Base-by-base conservation (phyloP, 1,139 yeast genomes). In the Yamadazyma sp. region DNA sequence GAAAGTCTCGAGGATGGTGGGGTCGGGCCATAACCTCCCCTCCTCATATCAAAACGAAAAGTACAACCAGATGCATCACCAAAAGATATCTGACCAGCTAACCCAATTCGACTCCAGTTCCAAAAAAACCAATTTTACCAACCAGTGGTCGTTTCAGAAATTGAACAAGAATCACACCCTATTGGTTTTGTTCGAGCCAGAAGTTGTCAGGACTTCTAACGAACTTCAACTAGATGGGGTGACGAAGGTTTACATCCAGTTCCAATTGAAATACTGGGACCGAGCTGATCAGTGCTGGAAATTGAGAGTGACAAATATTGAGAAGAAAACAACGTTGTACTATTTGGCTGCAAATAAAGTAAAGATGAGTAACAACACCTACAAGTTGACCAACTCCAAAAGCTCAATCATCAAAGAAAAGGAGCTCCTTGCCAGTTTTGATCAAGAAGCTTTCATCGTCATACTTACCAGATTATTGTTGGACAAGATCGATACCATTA, bases 81-180 rank as follows among this genome's bases (percentile, higher is more conserved):
- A 57, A 4, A 64, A 59, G 37, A 67, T 70, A 1, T 59, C 73
- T 2, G 76, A 70, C 44, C 56, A 57, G 4, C 35, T 66, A 10
- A 55, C 62, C 2, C 45, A 46, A 15, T 70, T 58, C 45, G 75
- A 69, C 42, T 58, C 70, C 1, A 48, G 62, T 4, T 47, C 55
- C 18, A 54, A 57, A 24, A 63, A 62, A 42, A 56, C 54, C 34
- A 47, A 51, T 14, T 66, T 64, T 45, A 69, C 76, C 9, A 69
- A 70, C 42, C 55, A 53, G 26, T 67, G 74, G 73, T 44, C 44
- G 22, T 59, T 67, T 42, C 66, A 63, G 38, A 37, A 35, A 14
- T 33, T 66, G 6, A 28, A 41, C 0, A 17, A 31, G 1, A 33
- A 42, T 3, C 68, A 65, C 34, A 55, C 70, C 0, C 15, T 66